Conservation (phyloP, 257 asterid genomes). For the Lithospermum erythrorhizon region DNA sequence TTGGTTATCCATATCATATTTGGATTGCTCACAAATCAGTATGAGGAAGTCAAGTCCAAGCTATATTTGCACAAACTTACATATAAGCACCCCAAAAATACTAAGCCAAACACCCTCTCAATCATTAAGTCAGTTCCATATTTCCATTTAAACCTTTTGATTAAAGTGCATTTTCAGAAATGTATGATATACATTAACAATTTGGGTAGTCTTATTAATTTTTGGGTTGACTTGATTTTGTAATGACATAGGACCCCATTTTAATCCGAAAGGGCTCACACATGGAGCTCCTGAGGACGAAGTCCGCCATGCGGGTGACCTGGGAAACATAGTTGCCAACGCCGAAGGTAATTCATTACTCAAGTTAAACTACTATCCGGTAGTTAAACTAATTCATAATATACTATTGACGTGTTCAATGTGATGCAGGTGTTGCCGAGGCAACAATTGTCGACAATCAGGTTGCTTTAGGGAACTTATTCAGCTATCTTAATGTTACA, state of each 20-base stretch:
- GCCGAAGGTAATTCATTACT: slow-evolving; percentile 49
- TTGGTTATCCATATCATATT: slow-evolving; percentile 19
- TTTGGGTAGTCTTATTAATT: slow-evolving; percentile 2
- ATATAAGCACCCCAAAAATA: neutral
- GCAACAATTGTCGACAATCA: slow-evolving; percentile 69
- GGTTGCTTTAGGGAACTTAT: slow-evolving; percentile 28
- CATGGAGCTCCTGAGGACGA: slow-evolving; percentile 96
- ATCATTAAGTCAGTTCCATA: too few relatives aligned
- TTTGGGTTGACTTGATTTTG: neutral
- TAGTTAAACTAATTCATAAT: neutral
- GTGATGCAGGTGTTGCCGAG: slow-evolving; percentile 76
- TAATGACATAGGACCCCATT: slow-evolving; percentile 61
- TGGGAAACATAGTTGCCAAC: slow-evolving; percentile 99
- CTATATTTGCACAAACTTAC: neutral
- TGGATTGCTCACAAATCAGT: neutral
- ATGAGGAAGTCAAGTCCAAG: neutral
- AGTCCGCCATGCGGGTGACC: slow-evolving; percentile 99
- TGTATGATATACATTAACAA: neutral
- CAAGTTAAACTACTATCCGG: neutral
- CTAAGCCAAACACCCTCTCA: too few relatives aligned
- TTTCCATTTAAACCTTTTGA: too few relatives aligned
- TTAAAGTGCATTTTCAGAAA: too few relatives aligned
- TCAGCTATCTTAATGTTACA: slow-evolving; percentile 1
- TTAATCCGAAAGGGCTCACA: slow-evolving; percentile 67
- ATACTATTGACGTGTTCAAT: slow-evolving; percentile 4